Evolutionary conservation across 2,329 filamentous ascomycete species (phyloP), one percentile per base, ranked within the genome.

Genomic region (Xylariaceae sp.): DNA sequence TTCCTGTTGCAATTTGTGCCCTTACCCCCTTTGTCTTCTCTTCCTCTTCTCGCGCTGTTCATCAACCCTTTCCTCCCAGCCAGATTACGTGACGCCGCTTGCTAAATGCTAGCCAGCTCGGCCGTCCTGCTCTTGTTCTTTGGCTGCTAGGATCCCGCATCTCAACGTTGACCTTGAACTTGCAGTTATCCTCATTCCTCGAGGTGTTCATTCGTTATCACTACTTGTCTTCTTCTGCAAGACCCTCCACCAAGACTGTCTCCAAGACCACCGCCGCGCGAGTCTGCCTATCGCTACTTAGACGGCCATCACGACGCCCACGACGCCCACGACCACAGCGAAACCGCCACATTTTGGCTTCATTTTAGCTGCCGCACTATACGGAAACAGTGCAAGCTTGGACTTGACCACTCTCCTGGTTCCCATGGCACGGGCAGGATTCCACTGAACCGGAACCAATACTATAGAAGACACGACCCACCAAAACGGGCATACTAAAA

Each of bases 141-240:
- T 63, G 58, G 61, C 57, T 37, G 44, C 51, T 37, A 44, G 47
- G 39, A 52, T 63, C 55, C 49, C 37, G 58, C 56, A 17, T 51
- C 49, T 51, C 53, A 51, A 30, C 23, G 23, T 30, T 30, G 23
- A 30, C 5, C 23, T 30, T 30, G 23, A 30, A 53, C 61, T 58
- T 64, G 42, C 64, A 30, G 55, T 54, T 61, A 35, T 51, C 49
- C 49, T 51, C 50, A 37, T 30, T 30, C 23, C 23, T 52, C 53
- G 64, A 63, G 62, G 62, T 61, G 55, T 66, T 61, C 64, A 44
- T 61, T 66, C 64, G 64, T 63, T 66, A 64, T 56, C 34, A 52
- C 55, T 30, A 30, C 23, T 30, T 30, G 23, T 30, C 23, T 30
- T 30, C 62, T 53, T 53, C 45, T 45, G 7, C 47, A 51, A 54